These are phyloP conservation scores for Cystobasidium onofrii DNA, from an alignment of 768 basidiomycete genomes.

Conservation along the genomic window DNA sequence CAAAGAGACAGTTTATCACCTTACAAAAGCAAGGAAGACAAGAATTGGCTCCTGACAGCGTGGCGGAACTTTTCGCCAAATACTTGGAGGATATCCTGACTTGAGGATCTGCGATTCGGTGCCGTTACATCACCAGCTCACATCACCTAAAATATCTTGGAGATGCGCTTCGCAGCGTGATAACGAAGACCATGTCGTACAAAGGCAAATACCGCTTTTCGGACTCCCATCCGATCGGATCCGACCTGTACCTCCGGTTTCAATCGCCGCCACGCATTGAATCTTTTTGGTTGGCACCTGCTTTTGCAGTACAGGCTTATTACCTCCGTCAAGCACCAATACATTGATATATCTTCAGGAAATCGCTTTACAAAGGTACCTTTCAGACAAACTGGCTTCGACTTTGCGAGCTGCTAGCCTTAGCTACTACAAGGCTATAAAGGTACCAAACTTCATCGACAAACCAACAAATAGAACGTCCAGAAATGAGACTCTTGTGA, in stretches of 20 bases:
- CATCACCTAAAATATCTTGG: too few species aligned
- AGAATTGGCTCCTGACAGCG: conserved; percentile 42
- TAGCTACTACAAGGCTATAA: not conserved
- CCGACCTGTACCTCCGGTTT: not conserved
- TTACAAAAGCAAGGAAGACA: conserved; percentile 62
- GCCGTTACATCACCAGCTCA: not conserved
- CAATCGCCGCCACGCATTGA: not conserved
- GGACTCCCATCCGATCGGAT: not conserved
- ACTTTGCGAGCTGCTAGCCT: not conserved
- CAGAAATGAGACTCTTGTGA: not conserved
- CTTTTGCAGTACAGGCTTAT: too few species aligned
- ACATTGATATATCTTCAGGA: too few species aligned
- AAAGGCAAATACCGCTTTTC: not conserved
- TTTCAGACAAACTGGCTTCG: not conserved
- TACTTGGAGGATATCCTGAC: conserved; percentile 45
- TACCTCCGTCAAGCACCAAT: too few species aligned
- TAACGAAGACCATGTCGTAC: not conserved
- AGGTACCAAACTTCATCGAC: not conserved
- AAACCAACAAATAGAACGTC: not conserved
- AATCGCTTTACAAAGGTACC: too few species aligned
- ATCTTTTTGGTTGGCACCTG: too few species aligned
- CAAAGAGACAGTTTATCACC: conserved; percentile 83
- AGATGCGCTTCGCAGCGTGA: not conserved
- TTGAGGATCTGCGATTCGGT: not conserved
- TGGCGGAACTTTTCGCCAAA: conserved; percentile 46